Percentiles rank a stretch among this genome's conserved stretches.
Conservation (phyloP, 441 rosid genomes). For the Jatropha podagrica region DNA sequence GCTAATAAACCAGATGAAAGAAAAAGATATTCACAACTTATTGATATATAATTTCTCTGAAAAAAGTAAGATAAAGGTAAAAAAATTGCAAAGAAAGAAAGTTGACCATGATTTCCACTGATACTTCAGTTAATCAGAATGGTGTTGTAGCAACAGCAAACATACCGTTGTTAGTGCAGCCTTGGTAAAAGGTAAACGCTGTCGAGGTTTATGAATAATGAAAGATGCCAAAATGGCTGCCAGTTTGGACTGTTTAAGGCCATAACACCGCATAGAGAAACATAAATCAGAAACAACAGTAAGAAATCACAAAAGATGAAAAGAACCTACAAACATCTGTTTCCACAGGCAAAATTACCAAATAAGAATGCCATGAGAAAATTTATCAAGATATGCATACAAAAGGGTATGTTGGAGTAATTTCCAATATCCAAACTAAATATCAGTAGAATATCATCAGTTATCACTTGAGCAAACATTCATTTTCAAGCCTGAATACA, state of each 20-base stretch:
- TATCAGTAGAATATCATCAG: neutral
- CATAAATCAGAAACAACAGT: conserved; percentile 8
- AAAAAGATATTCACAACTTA: neutral
- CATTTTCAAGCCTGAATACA: neutral
- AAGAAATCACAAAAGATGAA: neutral
- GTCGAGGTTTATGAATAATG: conserved; percentile 76
- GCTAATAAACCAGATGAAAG: conserved; percentile 37
- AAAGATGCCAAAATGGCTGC: conserved; percentile 88
- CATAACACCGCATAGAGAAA: neutral
- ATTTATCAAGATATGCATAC: neutral
- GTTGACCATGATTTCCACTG: neutral
- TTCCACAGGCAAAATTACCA: neutral
- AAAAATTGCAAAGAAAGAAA: neutral
- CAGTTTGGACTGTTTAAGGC: conserved; percentile 59
- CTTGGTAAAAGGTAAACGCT: conserved; percentile 64
- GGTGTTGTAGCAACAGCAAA: conserved; percentile 9
- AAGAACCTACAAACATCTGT: neutral
- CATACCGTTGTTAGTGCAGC: conserved; percentile 82
- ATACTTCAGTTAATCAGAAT: neutral
- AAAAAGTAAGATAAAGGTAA: neutral
- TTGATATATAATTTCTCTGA: neutral
- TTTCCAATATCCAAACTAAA: neutral
- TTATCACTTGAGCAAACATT: neutral
- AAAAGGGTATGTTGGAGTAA: neutral
- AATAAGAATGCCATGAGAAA: neutral